Evolutionary conservation across 179 eudicot genomes (phyloP).

Genomic region (Drosera spatulata): DNA sequence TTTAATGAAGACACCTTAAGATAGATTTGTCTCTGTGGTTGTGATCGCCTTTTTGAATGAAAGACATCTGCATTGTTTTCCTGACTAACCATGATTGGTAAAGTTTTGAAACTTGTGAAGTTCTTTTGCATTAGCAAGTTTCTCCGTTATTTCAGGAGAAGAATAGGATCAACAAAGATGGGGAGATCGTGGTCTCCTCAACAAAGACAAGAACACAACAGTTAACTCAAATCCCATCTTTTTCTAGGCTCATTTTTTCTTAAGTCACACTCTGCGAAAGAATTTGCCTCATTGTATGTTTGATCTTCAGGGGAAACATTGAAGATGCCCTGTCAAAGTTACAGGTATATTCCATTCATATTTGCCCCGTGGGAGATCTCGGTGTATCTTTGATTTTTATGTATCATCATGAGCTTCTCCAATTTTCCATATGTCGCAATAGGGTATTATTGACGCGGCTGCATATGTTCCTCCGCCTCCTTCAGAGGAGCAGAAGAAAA

Average conservation of each 20-base stretch:
- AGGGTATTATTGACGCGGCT: constrained; percentile 87
- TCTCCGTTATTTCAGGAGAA: constrained; percentile 49
- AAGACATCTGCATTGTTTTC: too few relatives aligned
- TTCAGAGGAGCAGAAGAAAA: constrained; percentile 76
- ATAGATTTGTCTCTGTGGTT: too few relatives aligned
- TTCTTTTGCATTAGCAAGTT: neutral
- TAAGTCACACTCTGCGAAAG: neutral
- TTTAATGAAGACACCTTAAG: too few relatives aligned
- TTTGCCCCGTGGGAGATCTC: neutral
- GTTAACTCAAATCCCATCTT: constrained; percentile 23
- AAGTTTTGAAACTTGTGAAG: too few relatives aligned
- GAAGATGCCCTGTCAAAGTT: constrained; percentile 62
- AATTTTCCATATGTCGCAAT: constrained; percentile 8
- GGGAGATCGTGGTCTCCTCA: constrained; percentile 79
- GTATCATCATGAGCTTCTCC: neutral
- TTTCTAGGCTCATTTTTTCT: constrained; percentile 7
- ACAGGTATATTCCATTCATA: constrained; percentile 29
- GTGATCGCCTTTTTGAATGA: too few relatives aligned
- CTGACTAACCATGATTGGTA: too few relatives aligned
- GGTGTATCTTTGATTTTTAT: neutral
- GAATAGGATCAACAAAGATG: constrained; percentile 78
- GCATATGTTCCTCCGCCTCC: constrained; percentile 94
- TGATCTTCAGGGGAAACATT: constrained; percentile 57
- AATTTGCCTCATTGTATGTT: constrained; percentile 9
- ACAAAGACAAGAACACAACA: constrained; percentile 74